Evolutionary conservation across 2,329 filamentous ascomycete genomes (phyloP), one percentile per base, ranked within the genome.

Genomic region (Fusarium anthophilum): DNA sequence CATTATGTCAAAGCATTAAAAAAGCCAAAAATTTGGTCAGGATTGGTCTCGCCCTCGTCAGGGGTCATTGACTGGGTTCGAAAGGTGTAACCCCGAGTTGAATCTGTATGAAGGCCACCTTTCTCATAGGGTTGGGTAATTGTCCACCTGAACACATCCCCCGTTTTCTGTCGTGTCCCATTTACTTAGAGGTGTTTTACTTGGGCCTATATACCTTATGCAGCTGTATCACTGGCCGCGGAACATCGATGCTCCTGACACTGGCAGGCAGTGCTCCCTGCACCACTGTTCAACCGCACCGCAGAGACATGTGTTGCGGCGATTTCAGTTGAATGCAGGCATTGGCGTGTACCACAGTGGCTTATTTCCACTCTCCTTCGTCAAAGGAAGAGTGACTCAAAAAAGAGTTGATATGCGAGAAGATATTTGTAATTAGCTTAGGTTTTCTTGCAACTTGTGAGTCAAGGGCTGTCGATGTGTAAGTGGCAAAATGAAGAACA

Each of bases 401-500:
- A 13, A 10, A 17, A 17, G 20, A 30, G 4, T 30, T 0, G 7
- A n/a, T 1, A 30, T 17, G 10, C 5, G 5, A n/a, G 10, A 28
- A 12, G 20, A 17, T 4, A n/a, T n/a, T n/a, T n/a, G n/a, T n/a
- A n/a, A n/a, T n/a, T n/a, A n/a, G n/a, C 26, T 8, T 12, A 4
- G 20, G 9, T 20, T 17, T 28, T 17, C 2, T 30, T 30, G 3
- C 7, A 17, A 18, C 10, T 15, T 22, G 8, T 30, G 13, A 50
- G 20, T 11, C 28, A 30, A 6, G 2, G 9, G 3, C 11, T 47
- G 9, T 22, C 4, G 1, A 17, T 30, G 4, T 10, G 6, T 4
- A 14, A 30, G 26, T 3, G 14, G 1, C 14, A n/a, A 15, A n/a
- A 7, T 9, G 1, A 30, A 1, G 4, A 26, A 11, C 3, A 37